Evolutionary conservation across 1,284 basidiomycete genomes (phyloP).

Genomic region (Apiotrichum mycotoxinovorans): DNA sequence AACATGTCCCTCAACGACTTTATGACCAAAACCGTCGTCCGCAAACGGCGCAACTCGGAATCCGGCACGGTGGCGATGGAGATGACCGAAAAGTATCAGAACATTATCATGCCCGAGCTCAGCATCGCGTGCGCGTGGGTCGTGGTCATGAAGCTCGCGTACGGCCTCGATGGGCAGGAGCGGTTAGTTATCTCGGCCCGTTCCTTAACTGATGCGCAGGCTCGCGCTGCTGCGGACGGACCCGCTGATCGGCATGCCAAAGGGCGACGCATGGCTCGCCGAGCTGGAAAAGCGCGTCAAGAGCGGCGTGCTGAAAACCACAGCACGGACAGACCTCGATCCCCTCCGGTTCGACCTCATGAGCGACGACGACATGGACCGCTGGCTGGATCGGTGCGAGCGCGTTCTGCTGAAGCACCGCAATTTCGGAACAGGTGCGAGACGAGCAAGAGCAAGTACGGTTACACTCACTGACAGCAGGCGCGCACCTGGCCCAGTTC

Average conservation of each 20-base stretch:
- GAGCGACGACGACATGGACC: constrained; percentile 33
- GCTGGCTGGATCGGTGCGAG: constrained; percentile 31
- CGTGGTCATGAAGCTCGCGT: constrained; percentile 73
- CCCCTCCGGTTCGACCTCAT: constrained; percentile 30
- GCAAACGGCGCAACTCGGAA: constrained; percentile 34
- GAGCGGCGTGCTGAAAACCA: constrained; percentile 33
- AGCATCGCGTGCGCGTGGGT: constrained; percentile 63
- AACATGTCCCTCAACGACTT: constrained; percentile 44
- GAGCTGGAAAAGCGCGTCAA: constrained; percentile 50
- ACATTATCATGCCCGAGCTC: constrained; percentile 66
- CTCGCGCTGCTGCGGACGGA: constrained; percentile 19
- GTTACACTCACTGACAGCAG: neutral
- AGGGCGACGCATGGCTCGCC: constrained; percentile 56
- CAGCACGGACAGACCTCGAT: constrained; percentile 16
- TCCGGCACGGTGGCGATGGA: neutral
- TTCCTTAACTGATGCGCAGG: constrained; percentile 12
- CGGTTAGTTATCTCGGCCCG: constrained; percentile 52
- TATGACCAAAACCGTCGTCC: constrained; percentile 33
- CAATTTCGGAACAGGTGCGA: constrained; percentile 11
- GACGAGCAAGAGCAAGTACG: too few species aligned
- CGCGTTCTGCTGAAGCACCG: constrained; percentile 31
- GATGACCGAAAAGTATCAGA: constrained; percentile 14
- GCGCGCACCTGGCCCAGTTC: constrained; percentile 8
- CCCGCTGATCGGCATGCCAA: constrained; percentile 64
- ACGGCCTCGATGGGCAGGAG: constrained; percentile 69